Evolutionary conservation across 169 alveolate genomes (phyloP).

Genomic region (Theileria annulata): DNA sequence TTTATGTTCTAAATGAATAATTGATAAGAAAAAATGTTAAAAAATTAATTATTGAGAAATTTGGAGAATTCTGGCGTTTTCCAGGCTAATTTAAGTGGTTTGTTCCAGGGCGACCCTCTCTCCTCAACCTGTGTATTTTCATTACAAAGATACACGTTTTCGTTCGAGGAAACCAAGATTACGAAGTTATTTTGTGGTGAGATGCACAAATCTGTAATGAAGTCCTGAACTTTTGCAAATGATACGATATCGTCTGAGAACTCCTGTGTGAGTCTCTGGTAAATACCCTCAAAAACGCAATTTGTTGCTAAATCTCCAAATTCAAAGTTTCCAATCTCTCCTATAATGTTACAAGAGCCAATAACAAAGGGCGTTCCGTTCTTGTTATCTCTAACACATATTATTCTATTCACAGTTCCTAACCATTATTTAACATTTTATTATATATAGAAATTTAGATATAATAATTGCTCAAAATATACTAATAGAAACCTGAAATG

Average conservation of each 20-base stretch:
- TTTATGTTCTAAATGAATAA: not conserved
- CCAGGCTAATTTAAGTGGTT: conserved; percentile 37
- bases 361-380: conserved; percentile 38
- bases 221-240: conserved; percentile 38
- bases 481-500: conserved; percentile 6
- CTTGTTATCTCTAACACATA: conserved; percentile 12
- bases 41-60: conserved; percentile 23
- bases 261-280: conserved; percentile 49
- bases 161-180: conserved; percentile 33
- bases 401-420: conserved; percentile 20
- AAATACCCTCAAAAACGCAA: conserved; percentile 24
- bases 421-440: not conserved
- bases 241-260: conserved; percentile 21
- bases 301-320: conserved; percentile 28
- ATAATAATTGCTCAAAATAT: not conserved
- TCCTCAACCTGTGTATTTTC: not conserved
- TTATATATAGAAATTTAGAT: not conserved
- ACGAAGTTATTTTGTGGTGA: conserved; percentile 12
- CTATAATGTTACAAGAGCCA: conserved; percentile 40
- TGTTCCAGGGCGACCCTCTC: conserved; percentile 29
- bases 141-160: conserved; percentile 11
- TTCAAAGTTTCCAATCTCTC: conserved; percentile 1
- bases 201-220: conserved; percentile 24
- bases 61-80: conserved; percentile 27
- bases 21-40: too few species aligned